Evolutionary conservation across 148 eudicot genomes (phyloP), one percentile per base, ranked within the genome.

Genomic region (Gaultheria prostrata): DNA sequence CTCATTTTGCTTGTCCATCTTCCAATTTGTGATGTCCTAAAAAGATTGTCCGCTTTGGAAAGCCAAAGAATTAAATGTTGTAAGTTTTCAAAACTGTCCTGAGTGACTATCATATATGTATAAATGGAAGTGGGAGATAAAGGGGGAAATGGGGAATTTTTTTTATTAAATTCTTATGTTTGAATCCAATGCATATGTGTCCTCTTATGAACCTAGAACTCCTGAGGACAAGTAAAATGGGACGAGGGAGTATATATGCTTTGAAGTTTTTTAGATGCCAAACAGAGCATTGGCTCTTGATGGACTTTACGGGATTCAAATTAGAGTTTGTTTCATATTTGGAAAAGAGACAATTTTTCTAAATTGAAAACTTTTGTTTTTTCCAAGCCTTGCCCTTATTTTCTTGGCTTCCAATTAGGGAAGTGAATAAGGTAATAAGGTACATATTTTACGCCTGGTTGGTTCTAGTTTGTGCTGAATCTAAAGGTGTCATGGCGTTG

Each of bases 331-430:
- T 67, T 67, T 67, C 39, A 67, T 65, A 3, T 24, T 28, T 8
- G 17, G 2, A 26, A 32, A n/a, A 65, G 71, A 65, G 0, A 3
- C 12, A 48, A 7, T 1, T 53, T 28, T 65, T 65, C 26, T 11
- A 0, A 65, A 65, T 26, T 0, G 0, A 65, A 28, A 26, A 59
- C 28, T 59, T 21, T 59, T n/a, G 28, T 59, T 65, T 26, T 12
- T 14, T 65, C 33, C 15, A 26, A 0, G 17, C 33, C 6, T 65
- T 65, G 71, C 57, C 35, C 18, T 45, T 9, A 76, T 33, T 76
- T 3, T 76, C 32, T 76, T 76, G 79, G 79, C 39, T 48, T 76
- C 21, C 59, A 76, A 76, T 26, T 7, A 50, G 79, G 79, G 35
- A 6, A 54, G 1, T 65, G 33, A 65, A 11, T 30, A 28, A 69